phyloP scores from a whole-genome alignment of 805 yeast genomes.

The Candida fluviatilis region DNA sequence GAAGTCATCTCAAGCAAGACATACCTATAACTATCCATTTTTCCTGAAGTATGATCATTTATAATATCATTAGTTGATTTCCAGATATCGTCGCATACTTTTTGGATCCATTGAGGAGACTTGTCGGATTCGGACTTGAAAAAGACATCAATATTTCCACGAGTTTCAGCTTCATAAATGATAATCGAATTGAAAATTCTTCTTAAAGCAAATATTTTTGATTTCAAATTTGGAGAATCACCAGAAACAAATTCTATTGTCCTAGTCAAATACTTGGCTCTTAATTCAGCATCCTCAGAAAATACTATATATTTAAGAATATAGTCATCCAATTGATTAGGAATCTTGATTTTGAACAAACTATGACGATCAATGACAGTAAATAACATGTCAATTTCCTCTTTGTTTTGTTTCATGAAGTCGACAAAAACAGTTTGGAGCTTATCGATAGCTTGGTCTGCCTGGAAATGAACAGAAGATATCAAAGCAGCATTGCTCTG shows the following conservation, averaged over 20 bases:
- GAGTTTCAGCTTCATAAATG: conserved; percentile 52
- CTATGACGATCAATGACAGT: conserved; percentile 33
- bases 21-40: conserved; percentile 68
- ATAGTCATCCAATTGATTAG: conserved; percentile 49
- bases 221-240: conserved; percentile 41
- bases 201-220: conserved; percentile 55
- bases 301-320: conserved; percentile 54
- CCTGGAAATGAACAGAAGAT: conserved; percentile 63
- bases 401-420: conserved; percentile 21
- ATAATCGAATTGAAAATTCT: conserved; percentile 63
- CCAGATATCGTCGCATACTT: conserved; percentile 71
- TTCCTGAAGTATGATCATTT: conserved; percentile 56
- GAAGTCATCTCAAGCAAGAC: conserved; percentile 82
- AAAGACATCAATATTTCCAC: conserved; percentile 45
- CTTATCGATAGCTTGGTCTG: conserved; percentile 63
- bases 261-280: conserved; percentile 48
- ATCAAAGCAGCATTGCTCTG: conserved; percentile 42
- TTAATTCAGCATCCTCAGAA: conserved; percentile 41
- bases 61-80: conserved; percentile 51
- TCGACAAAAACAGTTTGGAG: conserved; percentile 44
- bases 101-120: conserved; percentile 58
- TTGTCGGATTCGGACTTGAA: conserved; percentile 28
- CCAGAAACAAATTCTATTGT: conserved; percentile 48
- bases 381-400: conserved; percentile 26
- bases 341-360: conserved; percentile 42